phyloP scores from a whole-genome alignment of 768 basidiomycete species.

The Mycena albidolilacea region DNA sequence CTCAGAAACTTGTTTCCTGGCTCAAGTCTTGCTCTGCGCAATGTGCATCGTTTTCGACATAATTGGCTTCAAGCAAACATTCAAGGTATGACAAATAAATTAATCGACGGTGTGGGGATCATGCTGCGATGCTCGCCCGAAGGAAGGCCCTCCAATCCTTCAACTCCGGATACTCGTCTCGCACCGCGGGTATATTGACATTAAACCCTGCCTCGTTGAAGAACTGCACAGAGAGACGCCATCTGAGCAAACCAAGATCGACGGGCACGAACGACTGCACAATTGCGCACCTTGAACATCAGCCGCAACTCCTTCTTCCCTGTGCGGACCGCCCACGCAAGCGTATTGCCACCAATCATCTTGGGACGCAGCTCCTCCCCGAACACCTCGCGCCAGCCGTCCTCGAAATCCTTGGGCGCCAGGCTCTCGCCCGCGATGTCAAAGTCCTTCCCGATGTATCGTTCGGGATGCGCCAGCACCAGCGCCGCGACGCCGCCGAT shows the following conservation, averaged over 20 bases:
- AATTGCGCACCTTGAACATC: constrained; percentile 30
- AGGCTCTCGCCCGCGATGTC: constrained; percentile 32
- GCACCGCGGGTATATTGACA: constrained; percentile 33
- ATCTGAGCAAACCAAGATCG: too few species aligned
- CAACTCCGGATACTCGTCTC: constrained; percentile 30
- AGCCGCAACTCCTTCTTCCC: constrained; percentile 29
- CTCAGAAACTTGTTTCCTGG: too few species aligned
- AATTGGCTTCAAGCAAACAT: too few species aligned
- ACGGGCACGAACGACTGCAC: too few species aligned
- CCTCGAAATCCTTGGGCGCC: constrained; percentile 21
- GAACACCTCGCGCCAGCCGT: constrained; percentile 35
- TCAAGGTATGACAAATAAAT: too few species aligned
- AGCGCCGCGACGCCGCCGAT: constrained; percentile 27
- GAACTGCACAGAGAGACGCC: constrained; percentile 11
- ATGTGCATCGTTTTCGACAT: too few species aligned
- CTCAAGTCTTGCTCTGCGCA: too few species aligned
- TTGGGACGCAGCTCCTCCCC: constrained; percentile 24
- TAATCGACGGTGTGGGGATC: too few species aligned
- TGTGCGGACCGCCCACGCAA: constrained; percentile 23
- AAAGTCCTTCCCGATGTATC: constrained; percentile 23
- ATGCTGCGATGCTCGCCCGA: too few species aligned
- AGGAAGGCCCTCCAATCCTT: constrained; percentile 36
- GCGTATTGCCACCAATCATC: constrained; percentile 10
- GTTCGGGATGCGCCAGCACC: constrained; percentile 17
- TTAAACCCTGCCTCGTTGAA: constrained; percentile 37